Evolutionary conservation across 345 rosid species (phyloP), one percentile per base, ranked within the genome.

Genomic region (Cochlearia excelsa): DNA sequence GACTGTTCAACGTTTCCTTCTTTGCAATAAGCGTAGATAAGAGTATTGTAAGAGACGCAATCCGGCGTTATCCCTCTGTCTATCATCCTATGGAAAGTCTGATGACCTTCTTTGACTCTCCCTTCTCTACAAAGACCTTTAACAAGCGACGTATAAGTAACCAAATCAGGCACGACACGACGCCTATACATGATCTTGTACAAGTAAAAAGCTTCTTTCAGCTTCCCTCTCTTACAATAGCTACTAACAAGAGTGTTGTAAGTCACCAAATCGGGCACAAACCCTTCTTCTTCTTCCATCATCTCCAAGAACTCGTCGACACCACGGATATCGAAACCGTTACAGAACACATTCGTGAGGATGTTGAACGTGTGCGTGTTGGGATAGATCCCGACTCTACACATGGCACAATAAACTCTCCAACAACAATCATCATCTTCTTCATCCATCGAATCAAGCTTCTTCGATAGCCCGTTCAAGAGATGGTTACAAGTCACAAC

Each of bases 271-370:
- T 92, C 96, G 0, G 89, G 95, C 68, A 81, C 90, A 65, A 88
- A 92, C 0, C 97, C 98, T 79, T 88, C 97, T 71, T 88, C 97
- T 71, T 92, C 98, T 63, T 92, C 98, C 86, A 92, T 86, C 76
- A 75, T 84, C 79, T 92, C 97, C 70, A 92, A 41, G 61, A 92
- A 92, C 3, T 78, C 87, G 65, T 80, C 72, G 71, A 88, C 86
- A 75, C 75, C 74, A 52, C 46, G 55, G 1, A 74, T 68, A 67
- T 75, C 74, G 1, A 84, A 80, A 40, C 67, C 71, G 23, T 61
- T 74, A 68, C 98, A 88, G 51, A 88, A 79, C 57, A 69, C 81
- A 73, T 78, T 76, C 11, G 87, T 88, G 65, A 92, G 69, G n/a
- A 88, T 82, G 71, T 92, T 92, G 60, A 88, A 88, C 0, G 95